Evolutionary conservation across 1,284 basidiomycete species (phyloP), one percentile per base, ranked within the genome.

Genomic region (Cerioporus squamosus): DNA sequence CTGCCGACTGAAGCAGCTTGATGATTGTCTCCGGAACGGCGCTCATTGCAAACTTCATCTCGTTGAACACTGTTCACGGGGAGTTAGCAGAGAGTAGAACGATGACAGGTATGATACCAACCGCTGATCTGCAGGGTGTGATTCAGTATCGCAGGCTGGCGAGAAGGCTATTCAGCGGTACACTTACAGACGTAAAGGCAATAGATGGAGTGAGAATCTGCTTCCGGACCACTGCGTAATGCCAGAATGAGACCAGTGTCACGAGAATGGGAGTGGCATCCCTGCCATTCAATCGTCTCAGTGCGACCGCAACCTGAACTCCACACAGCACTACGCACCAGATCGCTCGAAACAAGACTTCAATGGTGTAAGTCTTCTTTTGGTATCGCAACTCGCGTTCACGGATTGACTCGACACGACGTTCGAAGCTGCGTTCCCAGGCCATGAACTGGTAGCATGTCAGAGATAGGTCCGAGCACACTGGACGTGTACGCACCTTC

Each of bases 341-440:
- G 61, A 95, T 85, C 36, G 84, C 85, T 65, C 90, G 91, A 82
- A 91, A 95, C 1, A 86, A 73, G 0, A 78, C 81, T 76, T 97
- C 94, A 50, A 97, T 91, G 47, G 84, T 82, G 72, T 94, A 96
- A 74, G 93, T 96, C 53, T 91, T 73, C 61, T 86, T 87, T 72
- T 95, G 93, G 73, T 87, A 94, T 65, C 86, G 87, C 10, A 96
- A 78, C 72, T 96, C 94, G 65, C 86, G 88, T 48, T 83, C 85
- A 22, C 94, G 84, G 60, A 95, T 80, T 51, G 82, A 84, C 55
- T 91, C 72, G 8, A 97, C 87, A 12, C 83, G 81, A 38, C 80
- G 78, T 74, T 97, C 94, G 67, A 97, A 97, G 66, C 87, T 92
- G n/a, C 92, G 85, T 74, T 97, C 95, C 94, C 94, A 96, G 15